Evolutionary conservation across 2,329 filamentous ascomycete genomes (phyloP), one percentile per base, ranked within the genome.

Genomic region (Cercospora zeina): DNA sequence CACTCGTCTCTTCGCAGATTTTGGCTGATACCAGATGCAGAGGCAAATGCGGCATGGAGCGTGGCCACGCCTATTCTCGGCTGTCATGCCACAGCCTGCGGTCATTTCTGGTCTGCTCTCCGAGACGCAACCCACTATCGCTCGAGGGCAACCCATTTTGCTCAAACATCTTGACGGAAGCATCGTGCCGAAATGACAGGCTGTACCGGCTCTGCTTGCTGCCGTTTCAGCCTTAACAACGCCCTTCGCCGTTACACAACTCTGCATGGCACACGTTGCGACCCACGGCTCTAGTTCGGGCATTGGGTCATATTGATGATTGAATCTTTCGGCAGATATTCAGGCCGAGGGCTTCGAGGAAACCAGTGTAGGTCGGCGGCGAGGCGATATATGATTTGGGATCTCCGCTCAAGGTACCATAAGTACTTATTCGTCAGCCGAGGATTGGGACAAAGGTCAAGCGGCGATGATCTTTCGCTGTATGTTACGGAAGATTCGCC

Each of bases 1-100:
- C 53, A 54, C 42, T 45, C 55, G 61, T 62, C 47, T 60, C 36
- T 61, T 54, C 49, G 62, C 64, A 60, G 39, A 36, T n/a, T 24
- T 37, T 50, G 49, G 49, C 49, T 31, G 27, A 16, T 53, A 34
- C 30, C 53, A 39, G 34, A 34, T 30, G 53, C 34, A 55, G 53
- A 55, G n/a, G 42, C 42, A 30, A 42, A 19, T 27, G 49, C 27
- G 30, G n/a, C 14, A 33, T 19, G 49, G n/a, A 30, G 49, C 49
- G 49, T n/a, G 42, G 24, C 21, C 13, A n/a, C 21, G 42, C 42
- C 24, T 49, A 49, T 24, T 24, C 21, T 49, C 42, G 27, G 42
- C 42, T 49, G 42, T 24, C 42, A 54, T 27, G 42, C 24, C 21
- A 49, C 31, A 34, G 24, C 11, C 24, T 30, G 19, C 27, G 42